These are phyloP conservation scores for Cutaneotrichosporon mucoides DNA, from an alignment of 1,284 basidiomycete genomes.

Conservation along the genomic window DNA sequence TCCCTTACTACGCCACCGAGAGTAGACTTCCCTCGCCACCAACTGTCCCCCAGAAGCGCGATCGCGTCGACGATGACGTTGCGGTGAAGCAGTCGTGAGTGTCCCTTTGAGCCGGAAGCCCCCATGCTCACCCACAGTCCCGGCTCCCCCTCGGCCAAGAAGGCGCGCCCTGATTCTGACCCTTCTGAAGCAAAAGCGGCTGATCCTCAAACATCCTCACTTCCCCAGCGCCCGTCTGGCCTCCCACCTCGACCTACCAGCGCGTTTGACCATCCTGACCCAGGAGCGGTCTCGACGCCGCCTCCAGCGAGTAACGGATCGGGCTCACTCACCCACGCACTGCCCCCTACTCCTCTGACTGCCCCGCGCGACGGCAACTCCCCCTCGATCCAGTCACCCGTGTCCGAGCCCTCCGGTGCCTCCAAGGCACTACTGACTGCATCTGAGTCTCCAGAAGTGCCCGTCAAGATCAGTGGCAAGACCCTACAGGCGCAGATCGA, in stretches of 20 bases:
- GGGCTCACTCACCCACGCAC: neutral
- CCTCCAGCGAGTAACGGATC: constrained; percentile 1
- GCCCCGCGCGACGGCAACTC: constrained; percentile 27
- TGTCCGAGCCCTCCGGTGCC: too few species aligned
- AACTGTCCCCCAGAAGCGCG: constrained; percentile 10
- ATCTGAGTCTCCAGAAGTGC: constrained; percentile 1
- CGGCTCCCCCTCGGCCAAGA: constrained; percentile 8
- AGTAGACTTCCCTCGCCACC: neutral
- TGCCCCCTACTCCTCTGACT: constrained; percentile 30
- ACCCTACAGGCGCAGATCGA: constrained; percentile 33
- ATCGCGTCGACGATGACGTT: neutral
- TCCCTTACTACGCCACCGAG: constrained; percentile 39
- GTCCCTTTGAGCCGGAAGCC: too few species aligned
- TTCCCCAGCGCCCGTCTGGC: neutral
- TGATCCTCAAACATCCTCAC: constrained; percentile 1
- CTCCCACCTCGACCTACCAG: neutral
- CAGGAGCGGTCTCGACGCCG: neutral
- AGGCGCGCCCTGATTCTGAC: constrained; percentile 9
- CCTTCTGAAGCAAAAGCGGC: constrained; percentile 2
- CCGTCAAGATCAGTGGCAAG: constrained; percentile 29
- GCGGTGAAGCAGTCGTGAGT: constrained; percentile 3
- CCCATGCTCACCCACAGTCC: too few species aligned
- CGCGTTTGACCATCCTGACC: constrained; percentile 8
- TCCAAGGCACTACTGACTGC: neutral
- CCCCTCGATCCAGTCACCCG: neutral